Evolutionary conservation across 139 green algal species (phyloP).

Genomic region (Zygnema circumcarinatum): DNA sequence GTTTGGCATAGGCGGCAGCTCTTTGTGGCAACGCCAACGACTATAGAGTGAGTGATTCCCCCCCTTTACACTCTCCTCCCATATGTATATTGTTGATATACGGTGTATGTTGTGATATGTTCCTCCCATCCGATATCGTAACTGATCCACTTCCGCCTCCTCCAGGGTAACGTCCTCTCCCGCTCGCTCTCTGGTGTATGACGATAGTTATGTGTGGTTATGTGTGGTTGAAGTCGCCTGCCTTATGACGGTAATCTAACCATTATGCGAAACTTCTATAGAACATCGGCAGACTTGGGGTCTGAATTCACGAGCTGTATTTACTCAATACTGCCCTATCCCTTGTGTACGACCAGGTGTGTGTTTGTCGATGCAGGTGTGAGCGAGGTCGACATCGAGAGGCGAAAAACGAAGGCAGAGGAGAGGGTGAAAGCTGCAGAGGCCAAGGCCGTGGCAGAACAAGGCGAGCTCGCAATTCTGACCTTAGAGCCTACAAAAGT

Average conservation of each 20-base stretch:
- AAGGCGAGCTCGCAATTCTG: constrained; percentile 51
- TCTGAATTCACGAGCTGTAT: too few species aligned
- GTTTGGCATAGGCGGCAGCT: constrained; percentile 50
- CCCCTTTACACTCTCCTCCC: neutral
- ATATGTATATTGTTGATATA: neutral
- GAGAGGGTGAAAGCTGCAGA: constrained; percentile 28
- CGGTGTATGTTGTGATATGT: neutral
- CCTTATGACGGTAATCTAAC: too few species aligned
- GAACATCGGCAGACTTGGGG: too few species aligned
- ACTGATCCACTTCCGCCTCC: too few species aligned
- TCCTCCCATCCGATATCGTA: too few species aligned
- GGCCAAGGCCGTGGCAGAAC: constrained; percentile 38
- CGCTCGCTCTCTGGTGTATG: too few species aligned
- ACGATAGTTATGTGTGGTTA: too few species aligned
- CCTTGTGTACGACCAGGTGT: constrained; percentile 17
- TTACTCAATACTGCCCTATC: too few species aligned
- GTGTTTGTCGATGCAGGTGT: constrained; percentile 58
- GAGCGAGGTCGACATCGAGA: constrained; percentile 51
- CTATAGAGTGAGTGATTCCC: constrained; percentile 38
- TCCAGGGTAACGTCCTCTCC: too few species aligned
- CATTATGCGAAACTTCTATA: too few species aligned
- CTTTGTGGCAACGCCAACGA: constrained; percentile 53
- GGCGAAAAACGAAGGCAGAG: constrained; percentile 31
- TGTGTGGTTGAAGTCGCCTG: too few species aligned
- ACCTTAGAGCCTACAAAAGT: constrained; percentile 39